Base-by-base conservation (phyloP, 2,329 filamentous ascomycete species). In the Ophiostoma sp. region DNA sequence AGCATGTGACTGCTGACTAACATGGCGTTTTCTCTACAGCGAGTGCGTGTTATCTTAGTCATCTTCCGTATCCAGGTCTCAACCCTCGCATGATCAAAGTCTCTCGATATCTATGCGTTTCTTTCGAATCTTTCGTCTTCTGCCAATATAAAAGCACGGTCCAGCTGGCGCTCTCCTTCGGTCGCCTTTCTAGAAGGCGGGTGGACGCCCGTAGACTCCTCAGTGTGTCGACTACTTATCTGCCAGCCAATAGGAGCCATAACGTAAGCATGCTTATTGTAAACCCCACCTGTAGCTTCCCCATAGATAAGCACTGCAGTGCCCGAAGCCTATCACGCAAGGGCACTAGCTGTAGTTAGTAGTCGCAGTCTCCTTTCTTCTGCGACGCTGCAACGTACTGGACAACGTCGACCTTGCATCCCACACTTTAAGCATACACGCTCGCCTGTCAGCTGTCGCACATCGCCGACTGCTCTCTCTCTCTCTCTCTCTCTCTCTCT, bases 271-370 rank as follows among this genome's bases (percentile, higher is more conserved):
- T 40, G 36, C 27, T 40, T 60, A 60, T 12, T 5, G 9, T 18
- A 27, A 27, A 55, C 49, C 49, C 49, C 49, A 36, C 49, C 49
- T 55, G 18, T 55, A 55, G 49, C 49, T 55, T 27, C 49, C 36
- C 55, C 55, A 60, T 40, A 60, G 49, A 55, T 55, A 55, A 55
- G 49, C 47, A 52, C 6, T n/a, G 47, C n/a, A 52, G 42, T 45
- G 9, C 14, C 42, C 42, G 14, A 45, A 11, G 7, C 9, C 14
- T 11, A 44, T 8, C 12, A 44, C 8, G 42, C 8, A 16, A 18
- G 49, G 8, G 27, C n/a, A 36, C n/a, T 49, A 49, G 47, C 47
- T 49, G 27, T 27, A n/a, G 45, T 47, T n/a, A n/a, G 47, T 7
- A 27, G 49, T 55, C 27, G 27, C 27, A 27, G 27, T 55, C 49